A percentile compares a stretch with the other conserved stretches of the same genome.
These are phyloP conservation scores for Lepidium didymum DNA, from an alignment of 345 rosid genomes.

Conservation along the genomic window DNA sequence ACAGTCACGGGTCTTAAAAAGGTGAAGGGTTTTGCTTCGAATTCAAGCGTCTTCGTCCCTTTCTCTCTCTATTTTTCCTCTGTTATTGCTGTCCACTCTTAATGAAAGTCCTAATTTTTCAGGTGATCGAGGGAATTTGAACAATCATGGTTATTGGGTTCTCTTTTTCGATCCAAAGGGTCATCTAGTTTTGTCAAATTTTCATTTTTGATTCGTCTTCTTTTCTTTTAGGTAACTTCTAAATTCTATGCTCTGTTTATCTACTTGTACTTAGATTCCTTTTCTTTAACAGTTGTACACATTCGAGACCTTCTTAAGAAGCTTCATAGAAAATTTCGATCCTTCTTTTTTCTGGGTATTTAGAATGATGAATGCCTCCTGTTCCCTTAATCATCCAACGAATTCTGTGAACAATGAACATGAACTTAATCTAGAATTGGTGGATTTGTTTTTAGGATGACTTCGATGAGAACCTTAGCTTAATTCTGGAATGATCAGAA, in stretches of 20 bases:
- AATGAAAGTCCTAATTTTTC: conserved; percentile 11
- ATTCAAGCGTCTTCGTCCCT: conserved; percentile 23
- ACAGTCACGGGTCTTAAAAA: conserved; percentile 25
- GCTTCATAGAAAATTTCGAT: background rate
- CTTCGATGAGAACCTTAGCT: background rate
- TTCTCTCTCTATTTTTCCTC: conserved; percentile 12
- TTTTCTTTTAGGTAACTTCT: conserved; percentile 10
- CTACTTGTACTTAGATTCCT: background rate
- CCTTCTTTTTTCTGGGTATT: background rate
- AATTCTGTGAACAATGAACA: background rate
- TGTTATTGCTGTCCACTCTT: background rate
- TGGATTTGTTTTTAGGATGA: background rate
- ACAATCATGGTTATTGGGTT: conserved; percentile 8
- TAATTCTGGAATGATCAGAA: background rate
- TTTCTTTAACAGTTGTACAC: background rate
- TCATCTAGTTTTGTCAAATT: background rate
- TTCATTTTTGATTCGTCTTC: conserved; percentile 1
- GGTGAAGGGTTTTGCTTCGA: conserved; percentile 23
- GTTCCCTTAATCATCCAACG: background rate
- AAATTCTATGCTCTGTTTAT: background rate
- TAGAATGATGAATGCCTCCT: background rate
- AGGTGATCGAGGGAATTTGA: background rate
- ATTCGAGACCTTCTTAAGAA: background rate
- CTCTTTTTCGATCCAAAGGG: conserved; percentile 1
- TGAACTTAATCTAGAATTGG: background rate